Conservation (phyloP, 1,284 basidiomycete genomes). For the Caloboletus firmus region DNA sequence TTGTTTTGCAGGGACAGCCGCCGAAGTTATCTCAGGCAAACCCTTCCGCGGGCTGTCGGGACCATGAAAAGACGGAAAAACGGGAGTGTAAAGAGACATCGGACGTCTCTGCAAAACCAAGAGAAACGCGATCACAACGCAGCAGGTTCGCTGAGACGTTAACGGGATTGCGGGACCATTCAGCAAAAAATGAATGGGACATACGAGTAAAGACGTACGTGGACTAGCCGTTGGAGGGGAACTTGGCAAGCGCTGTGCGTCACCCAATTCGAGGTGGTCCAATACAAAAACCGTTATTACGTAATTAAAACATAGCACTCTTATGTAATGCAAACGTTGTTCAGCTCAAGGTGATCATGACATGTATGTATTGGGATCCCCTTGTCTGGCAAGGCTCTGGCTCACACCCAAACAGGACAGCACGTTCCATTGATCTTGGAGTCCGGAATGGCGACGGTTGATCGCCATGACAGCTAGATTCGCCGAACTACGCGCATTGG, state of each 20-base stretch:
- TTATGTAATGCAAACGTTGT: conserved; percentile 6
- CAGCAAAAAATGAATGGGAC: not conserved
- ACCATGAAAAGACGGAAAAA: conserved; percentile 30
- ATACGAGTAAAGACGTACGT: conserved; percentile 2
- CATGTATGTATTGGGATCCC: not conserved
- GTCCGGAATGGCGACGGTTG: conserved; percentile 15
- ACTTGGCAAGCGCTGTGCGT: not conserved
- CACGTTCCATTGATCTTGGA: conserved; percentile 17
- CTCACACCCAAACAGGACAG: conserved; percentile 1
- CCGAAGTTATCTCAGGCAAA: not conserved
- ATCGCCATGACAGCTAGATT: conserved; percentile 23
- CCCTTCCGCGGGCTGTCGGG: conserved; percentile 5
- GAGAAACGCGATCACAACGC: not conserved
- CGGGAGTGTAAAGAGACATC: conserved; percentile 38
- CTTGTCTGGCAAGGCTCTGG: not conserved
- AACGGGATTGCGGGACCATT: not conserved
- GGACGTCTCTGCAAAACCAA: not conserved
- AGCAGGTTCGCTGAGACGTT: not conserved
- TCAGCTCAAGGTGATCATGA: not conserved
- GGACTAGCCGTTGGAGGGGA: not conserved
- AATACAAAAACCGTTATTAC: conserved; percentile 7
- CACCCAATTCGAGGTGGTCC: not conserved
- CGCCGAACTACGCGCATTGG: conserved; percentile 20
- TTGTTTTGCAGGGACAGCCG: conserved; percentile 7
- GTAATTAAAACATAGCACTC: conserved; percentile 3